Evolutionary conservation across 805 yeast species (phyloP).

Genomic region (Candida endomychidarum): DNA sequence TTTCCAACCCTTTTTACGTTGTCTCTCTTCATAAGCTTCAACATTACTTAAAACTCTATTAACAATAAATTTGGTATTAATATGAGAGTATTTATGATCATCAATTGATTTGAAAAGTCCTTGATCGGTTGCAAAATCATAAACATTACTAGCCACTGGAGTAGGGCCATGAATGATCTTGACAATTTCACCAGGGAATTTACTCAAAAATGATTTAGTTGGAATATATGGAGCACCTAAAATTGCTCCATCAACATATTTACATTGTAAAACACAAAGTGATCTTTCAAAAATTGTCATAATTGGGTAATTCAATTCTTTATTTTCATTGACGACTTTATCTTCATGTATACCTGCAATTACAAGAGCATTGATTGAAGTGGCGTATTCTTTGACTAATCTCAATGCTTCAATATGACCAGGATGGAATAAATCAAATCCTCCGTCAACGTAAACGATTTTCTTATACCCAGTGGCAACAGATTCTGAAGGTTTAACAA

Average conservation of each 20-base stretch:
- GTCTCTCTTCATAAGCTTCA: conserved; percentile 79
- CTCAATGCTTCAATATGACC: conserved; percentile 82
- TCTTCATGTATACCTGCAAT: conserved; percentile 72
- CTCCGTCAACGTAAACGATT: conserved; percentile 69
- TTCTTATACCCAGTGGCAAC: conserved; percentile 18
- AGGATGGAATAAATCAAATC: conserved; percentile 89
- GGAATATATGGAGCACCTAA: conserved; percentile 67
- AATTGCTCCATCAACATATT: conserved; percentile 75
- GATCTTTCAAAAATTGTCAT: conserved; percentile 88
- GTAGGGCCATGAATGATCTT: conserved; percentile 63
- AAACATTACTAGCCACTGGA: conserved; percentile 32
- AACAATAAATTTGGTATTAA: conserved; percentile 72
- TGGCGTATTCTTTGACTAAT: conserved; percentile 34
- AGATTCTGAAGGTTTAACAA: conserved; percentile 35
- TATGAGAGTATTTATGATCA: conserved; percentile 58
- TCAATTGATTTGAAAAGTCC: conserved; percentile 45
- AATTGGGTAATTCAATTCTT: conserved; percentile 71
- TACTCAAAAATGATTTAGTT: conserved; percentile 35
- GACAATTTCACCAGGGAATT: conserved; percentile 38
- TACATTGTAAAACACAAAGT: conserved; percentile 84
- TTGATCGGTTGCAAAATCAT: conserved; percentile 29
- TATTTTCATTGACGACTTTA: conserved; percentile 49
- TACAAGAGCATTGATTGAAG: conserved; percentile 38
- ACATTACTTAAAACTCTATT: conserved; percentile 69
- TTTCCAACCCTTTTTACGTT: conserved; percentile 82